Evolutionary conservation across 176 grass and related monocot genomes (phyloP).

Genomic region (Areca catechu): DNA sequence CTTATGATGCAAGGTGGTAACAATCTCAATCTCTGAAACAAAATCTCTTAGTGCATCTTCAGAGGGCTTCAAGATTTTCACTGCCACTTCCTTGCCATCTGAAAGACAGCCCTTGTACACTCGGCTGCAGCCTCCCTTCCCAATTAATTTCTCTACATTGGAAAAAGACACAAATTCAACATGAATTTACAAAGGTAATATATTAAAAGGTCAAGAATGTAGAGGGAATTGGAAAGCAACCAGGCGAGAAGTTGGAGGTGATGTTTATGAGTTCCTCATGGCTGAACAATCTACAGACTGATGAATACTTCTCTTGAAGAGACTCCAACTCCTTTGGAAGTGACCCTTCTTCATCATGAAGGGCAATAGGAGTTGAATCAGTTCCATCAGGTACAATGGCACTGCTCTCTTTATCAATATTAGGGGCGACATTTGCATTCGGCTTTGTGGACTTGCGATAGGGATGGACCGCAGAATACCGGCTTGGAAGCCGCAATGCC

Average conservation of each 20-base stretch:
- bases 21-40: conserved; percentile 58
- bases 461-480: conserved; percentile 39
- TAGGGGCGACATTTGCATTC: conserved; percentile 27
- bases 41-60: conserved; percentile 74
- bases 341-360: conserved; percentile 32
- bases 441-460: conserved; percentile 51
- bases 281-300: conserved; percentile 50
- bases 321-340: conserved; percentile 54
- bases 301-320: conserved; percentile 60
- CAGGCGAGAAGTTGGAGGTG: conserved; percentile 69
- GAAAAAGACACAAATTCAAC: background rate
- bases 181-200: no score
- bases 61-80: conserved; percentile 78
- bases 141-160: conserved; percentile 76
- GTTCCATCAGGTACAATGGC: conserved; percentile 12
- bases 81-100: conserved; percentile 51
- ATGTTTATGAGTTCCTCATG: conserved; percentile 54
- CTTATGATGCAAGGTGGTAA: conserved; percentile 56
- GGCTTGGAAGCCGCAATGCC: conserved; percentile 60
- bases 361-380: conserved; percentile 33
- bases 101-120: conserved; percentile 67
- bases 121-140: conserved; percentile 83
- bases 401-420: conserved; percentile 30
- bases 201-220: no score
- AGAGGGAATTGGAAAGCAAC: conserved; percentile 24